These are phyloP conservation scores for Gnetum montanum DNA, from an alignment of 75 land plant species.

Conservation along the genomic window DNA sequence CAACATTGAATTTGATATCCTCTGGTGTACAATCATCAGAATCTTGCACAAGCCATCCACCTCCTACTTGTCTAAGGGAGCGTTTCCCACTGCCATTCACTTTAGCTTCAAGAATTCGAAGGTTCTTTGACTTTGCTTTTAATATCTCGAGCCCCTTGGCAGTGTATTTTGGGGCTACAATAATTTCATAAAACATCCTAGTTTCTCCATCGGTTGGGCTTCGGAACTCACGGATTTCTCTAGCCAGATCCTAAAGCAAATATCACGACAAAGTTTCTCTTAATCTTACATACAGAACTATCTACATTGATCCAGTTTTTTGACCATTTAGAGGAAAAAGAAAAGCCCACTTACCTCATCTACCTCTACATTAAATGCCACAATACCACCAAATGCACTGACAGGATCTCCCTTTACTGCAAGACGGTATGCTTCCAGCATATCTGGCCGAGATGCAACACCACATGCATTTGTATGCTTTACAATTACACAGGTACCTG, in stretches of 20 bases:
- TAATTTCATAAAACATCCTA: slow-evolving; percentile 97
- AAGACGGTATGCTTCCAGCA: slow-evolving; percentile 84
- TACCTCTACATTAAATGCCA: slow-evolving; percentile 87
- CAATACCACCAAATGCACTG: slow-evolving; percentile 99
- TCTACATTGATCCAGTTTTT: no score
- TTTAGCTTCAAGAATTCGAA: slow-evolving; percentile 84
- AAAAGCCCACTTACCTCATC: slow-evolving; percentile 70
- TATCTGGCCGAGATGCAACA: slow-evolving; percentile 75
- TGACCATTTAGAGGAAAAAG: background rate
- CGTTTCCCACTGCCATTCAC: slow-evolving; percentile 63
- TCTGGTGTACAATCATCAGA: slow-evolving; percentile 78
- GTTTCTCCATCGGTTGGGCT: slow-evolving; percentile 92
- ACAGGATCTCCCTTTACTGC: slow-evolving; percentile 96
- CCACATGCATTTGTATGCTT: slow-evolving; percentile 99
- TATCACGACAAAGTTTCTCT: background rate
- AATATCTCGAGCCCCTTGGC: slow-evolving; percentile 80
- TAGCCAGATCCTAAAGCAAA: slow-evolving; percentile 63
- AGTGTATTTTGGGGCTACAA: slow-evolving; percentile 86
- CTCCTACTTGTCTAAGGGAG: slow-evolving; percentile 84
- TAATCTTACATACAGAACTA: no score
- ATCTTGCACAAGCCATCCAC: slow-evolving; percentile 95
- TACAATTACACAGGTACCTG: slow-evolving; percentile 88
- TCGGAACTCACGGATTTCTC: slow-evolving; percentile 81
- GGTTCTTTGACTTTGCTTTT: slow-evolving; percentile 81
- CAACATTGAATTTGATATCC: slow-evolving; percentile 55